Evolutionary conservation across 768 basidiomycete species (phyloP).

Genomic region (Grammothele lineata): DNA sequence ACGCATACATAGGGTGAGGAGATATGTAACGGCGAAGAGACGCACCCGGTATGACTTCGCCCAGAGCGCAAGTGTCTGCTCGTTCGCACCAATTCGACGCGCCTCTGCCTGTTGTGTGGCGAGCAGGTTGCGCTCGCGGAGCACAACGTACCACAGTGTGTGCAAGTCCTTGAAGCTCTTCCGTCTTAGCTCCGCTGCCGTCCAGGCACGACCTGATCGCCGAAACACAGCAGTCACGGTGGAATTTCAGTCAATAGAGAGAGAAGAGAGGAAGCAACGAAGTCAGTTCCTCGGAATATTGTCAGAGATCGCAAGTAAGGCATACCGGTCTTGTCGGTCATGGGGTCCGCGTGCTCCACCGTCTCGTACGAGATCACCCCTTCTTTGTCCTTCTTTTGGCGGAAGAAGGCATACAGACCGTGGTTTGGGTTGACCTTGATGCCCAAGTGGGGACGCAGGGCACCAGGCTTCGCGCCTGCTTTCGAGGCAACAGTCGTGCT

Average conservation of each 20-base stretch:
- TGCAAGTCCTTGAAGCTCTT: conserved; percentile 95
- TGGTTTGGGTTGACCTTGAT: conserved; percentile 54
- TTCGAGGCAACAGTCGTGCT: conserved; percentile 1
- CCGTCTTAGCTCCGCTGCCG: conserved; percentile 76
- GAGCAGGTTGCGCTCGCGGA: conserved; percentile 87
- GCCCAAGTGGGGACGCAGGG: conserved; percentile 39
- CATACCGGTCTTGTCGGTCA: conserved; percentile 34
- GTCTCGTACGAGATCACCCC: conserved; percentile 55
- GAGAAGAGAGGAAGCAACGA: neutral
- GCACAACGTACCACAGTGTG: conserved; percentile 87
- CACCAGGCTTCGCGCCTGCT: conserved; percentile 16
- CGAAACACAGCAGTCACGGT: neutral
- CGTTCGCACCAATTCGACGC: conserved; percentile 46
- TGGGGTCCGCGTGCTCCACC: conserved; percentile 29
- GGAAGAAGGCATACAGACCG: conserved; percentile 77
- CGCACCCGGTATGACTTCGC: conserved; percentile 16
- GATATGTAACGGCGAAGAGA: neutral
- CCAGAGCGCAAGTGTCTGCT: conserved; percentile 5
- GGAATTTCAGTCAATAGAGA: conserved; percentile 4
- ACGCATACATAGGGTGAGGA: neutral
- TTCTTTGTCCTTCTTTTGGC: conserved; percentile 47
- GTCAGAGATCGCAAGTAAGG: too few species aligned
- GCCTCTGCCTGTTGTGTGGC: conserved; percentile 83
- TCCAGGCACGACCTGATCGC: conserved; percentile 72
- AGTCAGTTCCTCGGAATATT: too few species aligned